Base-by-base conservation (phyloP, 148 eudicot genomes). In the Simmondsia chinensis region DNA sequence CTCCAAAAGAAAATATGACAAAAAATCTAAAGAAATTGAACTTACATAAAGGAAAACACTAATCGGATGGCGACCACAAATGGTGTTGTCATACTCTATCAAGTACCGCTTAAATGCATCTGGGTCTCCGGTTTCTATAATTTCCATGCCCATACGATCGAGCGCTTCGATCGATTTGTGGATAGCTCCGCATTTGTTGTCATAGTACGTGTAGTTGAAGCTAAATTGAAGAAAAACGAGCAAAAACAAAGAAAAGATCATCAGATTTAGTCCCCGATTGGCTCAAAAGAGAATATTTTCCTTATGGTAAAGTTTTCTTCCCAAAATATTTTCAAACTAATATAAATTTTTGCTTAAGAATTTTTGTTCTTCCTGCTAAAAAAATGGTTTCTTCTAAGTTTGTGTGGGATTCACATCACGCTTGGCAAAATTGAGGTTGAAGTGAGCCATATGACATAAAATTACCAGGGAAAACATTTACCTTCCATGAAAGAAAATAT, bases 61-160 rank as follows among this genome's bases (percentile, higher is more conserved):
- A 53, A 91, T 91, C 4, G 99, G 96, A 66, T 86, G 94, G 15
- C 99, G 96, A 39, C 99, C 99, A 65, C 99, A 91, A 21, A 91
- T 91, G 26, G 96, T 91, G 69, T 91, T 91, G 25, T 86, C 99
- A 10, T 70, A 86, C 70, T 91, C 80, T 39, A 25, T 59, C 35
- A 91, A 64, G 42, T 91, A 91, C 47, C 71, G 57, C 70, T 86
- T 82, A 52, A 91, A 91, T 23, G 75, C 75, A 69, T 82, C 83
- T 16, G 99, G 83, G 65, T 91, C 99, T 48, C 99, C 99, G 0
- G 76, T 82, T 65, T 91, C 99, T 48, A 91, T 77, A 21, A 79
- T 66, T 10, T 79, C 89, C 99, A 91, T 91, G 31, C 94, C 99
- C 86, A 75, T 76, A 36, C 61, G 70, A 33, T 91, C 99, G 67